Evolutionary conservation across 1,139 yeast genomes (phyloP).

Genomic region (Sugiyamaella novakii): DNA sequence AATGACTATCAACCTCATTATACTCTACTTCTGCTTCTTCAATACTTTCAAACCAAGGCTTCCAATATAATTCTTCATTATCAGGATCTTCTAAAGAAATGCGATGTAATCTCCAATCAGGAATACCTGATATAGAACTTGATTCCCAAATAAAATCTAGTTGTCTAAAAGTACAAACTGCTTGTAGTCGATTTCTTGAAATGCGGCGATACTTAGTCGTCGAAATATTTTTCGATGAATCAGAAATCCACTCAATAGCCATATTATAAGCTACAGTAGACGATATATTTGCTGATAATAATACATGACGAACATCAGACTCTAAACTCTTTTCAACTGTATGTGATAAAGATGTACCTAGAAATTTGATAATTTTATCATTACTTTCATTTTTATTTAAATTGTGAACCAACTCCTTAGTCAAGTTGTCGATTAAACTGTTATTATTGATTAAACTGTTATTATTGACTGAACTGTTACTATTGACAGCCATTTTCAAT

Average conservation of each 20-base stretch:
- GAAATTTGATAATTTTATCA: not conserved
- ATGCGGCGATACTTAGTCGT: conserved; percentile 27
- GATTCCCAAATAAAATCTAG: conserved; percentile 37
- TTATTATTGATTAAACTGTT: too few species aligned
- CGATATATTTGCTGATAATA: conserved; percentile 8
- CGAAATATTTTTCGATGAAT: not conserved
- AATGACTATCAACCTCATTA: conserved; percentile 18
- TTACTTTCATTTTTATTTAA: not conserved
- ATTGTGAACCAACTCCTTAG: not conserved
- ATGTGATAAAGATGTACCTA: not conserved
- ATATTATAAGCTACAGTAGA: conserved; percentile 14
- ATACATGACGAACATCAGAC: not conserved
- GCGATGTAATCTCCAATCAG: conserved; percentile 31
- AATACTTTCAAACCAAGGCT: conserved; percentile 31
- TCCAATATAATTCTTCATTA: conserved; percentile 37
- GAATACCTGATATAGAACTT: conserved; percentile 26
- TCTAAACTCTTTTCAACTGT: not conserved
- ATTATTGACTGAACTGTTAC: too few species aligned
- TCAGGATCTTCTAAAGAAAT: conserved; percentile 34
- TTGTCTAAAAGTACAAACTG: conserved; percentile 25
- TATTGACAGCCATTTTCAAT: conserved; percentile 1
- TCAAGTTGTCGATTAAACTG: not conserved
- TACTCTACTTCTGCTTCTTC: conserved; percentile 33
- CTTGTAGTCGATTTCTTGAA: conserved; percentile 30
- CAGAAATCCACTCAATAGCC: conserved; percentile 6